Percentiles rank a stretch among this genome's conserved stretches.
Evolutionary conservation across 768 basidiomycete genomes (phyloP).

Genomic region (Tulasnella sp.): DNA sequence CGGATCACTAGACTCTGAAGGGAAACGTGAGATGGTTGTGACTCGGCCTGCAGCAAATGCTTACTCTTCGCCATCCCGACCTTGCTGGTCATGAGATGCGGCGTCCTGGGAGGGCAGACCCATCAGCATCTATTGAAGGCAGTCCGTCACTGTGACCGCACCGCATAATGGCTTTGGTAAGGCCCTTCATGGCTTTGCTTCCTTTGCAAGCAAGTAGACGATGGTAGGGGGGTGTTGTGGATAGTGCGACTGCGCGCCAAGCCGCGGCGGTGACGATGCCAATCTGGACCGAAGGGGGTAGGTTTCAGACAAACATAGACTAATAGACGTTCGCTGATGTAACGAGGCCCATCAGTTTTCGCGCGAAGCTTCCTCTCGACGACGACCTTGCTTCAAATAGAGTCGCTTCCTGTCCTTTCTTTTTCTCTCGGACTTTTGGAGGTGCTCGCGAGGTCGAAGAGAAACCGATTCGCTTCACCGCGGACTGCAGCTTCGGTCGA

Average conservation of each 20-base stretch:
- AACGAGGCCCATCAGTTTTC: neutral
- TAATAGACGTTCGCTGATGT: neutral
- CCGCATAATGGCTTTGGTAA: conserved; percentile 79
- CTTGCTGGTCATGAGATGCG: conserved; percentile 83
- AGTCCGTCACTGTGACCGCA: conserved; percentile 43
- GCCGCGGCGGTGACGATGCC: neutral
- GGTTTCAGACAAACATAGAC: neutral
- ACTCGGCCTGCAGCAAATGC: conserved; percentile 35
- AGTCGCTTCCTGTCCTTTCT: conserved; percentile 31
- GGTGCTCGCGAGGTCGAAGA: conserved; percentile 34
- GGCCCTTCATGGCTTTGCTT: conserved; percentile 69
- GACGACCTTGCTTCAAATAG: conserved; percentile 26
- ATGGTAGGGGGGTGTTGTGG: neutral
- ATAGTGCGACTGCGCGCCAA: conserved; percentile 10
- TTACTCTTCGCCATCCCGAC: conserved; percentile 92
- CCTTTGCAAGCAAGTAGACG: neutral
- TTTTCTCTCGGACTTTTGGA: conserved; percentile 4
- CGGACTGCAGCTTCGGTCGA: conserved; percentile 29
- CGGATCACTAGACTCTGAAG: conserved; percentile 73
- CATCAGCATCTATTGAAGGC: neutral
- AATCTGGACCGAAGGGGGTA: neutral
- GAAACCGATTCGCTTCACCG: conserved; percentile 9
- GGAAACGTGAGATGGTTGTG: neutral
- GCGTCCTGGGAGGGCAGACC: conserved; percentile 60
- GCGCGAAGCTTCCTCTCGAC: neutral